Conservation (phyloP, 2,329 filamentous ascomycete species). For the Sclerotinia sclerotiorum region DNA sequence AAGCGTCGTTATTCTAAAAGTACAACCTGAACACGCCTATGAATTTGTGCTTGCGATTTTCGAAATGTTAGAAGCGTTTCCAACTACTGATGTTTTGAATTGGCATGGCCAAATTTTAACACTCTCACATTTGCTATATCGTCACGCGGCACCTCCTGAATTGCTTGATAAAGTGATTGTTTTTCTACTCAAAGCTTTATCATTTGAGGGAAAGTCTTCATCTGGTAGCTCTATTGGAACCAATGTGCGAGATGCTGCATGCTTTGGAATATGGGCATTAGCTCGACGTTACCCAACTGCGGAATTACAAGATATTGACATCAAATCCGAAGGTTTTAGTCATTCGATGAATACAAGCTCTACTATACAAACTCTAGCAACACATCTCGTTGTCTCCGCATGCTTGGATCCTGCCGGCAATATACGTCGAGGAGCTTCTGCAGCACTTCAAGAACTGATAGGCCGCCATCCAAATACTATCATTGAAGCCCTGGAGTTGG, state of each 20-base stretch:
- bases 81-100: slow-evolving; percentile 49
- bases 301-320: slow-evolving; percentile 65
- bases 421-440: slow-evolving; percentile 87
- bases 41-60: slow-evolving; percentile 88
- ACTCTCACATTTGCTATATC: slow-evolving; percentile 81
- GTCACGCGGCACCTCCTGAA: slow-evolving; percentile 70
- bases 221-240: slow-evolving; percentile 84
- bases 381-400: slow-evolving; percentile 76
- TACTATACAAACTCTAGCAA: slow-evolving; percentile 75
- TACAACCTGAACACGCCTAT: slow-evolving; percentile 76
- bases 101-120: slow-evolving; percentile 95
- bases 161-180: slow-evolving; percentile 74
- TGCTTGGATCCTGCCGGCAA: slow-evolving; percentile 90
- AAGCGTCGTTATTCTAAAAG: slow-evolving; percentile 78
- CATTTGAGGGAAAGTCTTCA: slow-evolving; percentile 84
- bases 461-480: slow-evolving; percentile 89
- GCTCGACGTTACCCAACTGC: slow-evolving; percentile 80
- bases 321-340: slow-evolving; percentile 38
- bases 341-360: not conserved
- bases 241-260: slow-evolving; percentile 91
- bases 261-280: slow-evolving; percentile 93
- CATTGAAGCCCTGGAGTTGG: slow-evolving; percentile 64
- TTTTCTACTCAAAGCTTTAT: slow-evolving; percentile 73
- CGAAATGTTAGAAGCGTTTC: slow-evolving; percentile 61
- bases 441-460: slow-evolving; percentile 89